Percentiles rank a stretch among this genome's conserved stretches.
Conservation (phyloP, 208 protist genomes). For the Leishmania mexicana region DNA sequence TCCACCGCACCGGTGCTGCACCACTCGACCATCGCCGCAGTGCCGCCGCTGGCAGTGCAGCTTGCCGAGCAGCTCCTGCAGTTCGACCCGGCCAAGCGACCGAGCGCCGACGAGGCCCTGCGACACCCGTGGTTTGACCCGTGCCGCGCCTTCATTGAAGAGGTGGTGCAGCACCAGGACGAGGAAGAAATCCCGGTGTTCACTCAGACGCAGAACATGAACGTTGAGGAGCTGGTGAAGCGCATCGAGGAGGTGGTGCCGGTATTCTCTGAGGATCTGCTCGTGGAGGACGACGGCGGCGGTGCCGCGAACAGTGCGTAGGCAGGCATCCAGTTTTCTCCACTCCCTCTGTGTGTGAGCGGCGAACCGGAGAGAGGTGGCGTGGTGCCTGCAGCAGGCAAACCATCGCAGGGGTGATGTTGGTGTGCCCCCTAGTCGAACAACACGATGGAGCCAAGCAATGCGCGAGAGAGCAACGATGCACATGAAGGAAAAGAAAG, state of each 20-base stretch:
- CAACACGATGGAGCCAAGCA: background rate
- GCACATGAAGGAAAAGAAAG: background rate
- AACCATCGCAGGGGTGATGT: background rate
- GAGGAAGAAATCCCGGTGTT: conserved; percentile 49
- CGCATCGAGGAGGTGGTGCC: conserved; percentile 84
- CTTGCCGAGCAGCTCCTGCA: conserved; percentile 76
- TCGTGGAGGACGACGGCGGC: conserved; percentile 57
- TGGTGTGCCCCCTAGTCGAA: background rate
- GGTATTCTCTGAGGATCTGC: conserved; percentile 81
- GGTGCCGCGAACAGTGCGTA: background rate
- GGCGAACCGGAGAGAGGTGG: background rate
- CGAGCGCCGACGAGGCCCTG: conserved; percentile 81
- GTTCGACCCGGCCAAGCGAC: conserved; percentile 81
- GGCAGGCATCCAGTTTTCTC: background rate
- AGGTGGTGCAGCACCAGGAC: conserved; percentile 74
- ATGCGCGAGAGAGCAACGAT: background rate
- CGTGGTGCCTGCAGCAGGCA: background rate
- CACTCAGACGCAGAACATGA: conserved; percentile 55
- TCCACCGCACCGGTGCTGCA: conserved; percentile 54
- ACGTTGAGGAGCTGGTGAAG: conserved; percentile 52
- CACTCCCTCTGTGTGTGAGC: too few species aligned
- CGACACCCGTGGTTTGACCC: conserved; percentile 85
- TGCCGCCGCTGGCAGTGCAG: conserved; percentile 56
- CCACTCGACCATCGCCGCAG: conserved; percentile 29
- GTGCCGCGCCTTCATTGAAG: conserved; percentile 79